Conservation (phyloP, 768 basidiomycete genomes). For the Hysterangium stoloniferum region DNA sequence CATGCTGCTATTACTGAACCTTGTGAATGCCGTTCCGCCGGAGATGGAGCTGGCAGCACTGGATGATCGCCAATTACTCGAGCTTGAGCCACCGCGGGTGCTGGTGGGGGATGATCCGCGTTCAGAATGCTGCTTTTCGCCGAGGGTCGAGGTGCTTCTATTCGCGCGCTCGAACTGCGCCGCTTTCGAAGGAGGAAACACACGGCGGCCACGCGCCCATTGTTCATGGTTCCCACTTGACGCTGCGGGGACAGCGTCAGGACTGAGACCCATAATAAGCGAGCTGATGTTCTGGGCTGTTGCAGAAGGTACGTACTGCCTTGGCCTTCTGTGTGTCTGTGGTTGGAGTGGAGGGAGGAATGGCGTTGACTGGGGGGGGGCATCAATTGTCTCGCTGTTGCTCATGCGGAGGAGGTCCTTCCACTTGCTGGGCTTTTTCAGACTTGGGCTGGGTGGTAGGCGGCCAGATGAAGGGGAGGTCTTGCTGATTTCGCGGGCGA, state of each 20-base stretch:
- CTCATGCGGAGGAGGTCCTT: slow-evolving; percentile 68
- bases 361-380: slow-evolving; percentile 10
- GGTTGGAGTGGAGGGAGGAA: not conserved
- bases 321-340: not conserved
- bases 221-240: slow-evolving; percentile 7
- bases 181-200: not conserved
- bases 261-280: slow-evolving; percentile 61
- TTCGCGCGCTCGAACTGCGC: slow-evolving; percentile 14
- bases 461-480: slow-evolving; percentile 24
- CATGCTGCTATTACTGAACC: slow-evolving; percentile 59
- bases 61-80: slow-evolving; percentile 28
- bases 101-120: slow-evolving; percentile 55
- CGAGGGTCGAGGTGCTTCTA: not conserved
- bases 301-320: slow-evolving; percentile 35
- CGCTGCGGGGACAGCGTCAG: slow-evolving; percentile 17
- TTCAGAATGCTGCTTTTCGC: slow-evolving; percentile 12
- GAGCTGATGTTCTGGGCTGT: slow-evolving; percentile 74
- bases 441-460: slow-evolving; percentile 16
- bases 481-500: slow-evolving; percentile 78
- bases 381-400: slow-evolving; percentile 21
- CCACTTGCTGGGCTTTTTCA: slow-evolving; percentile 84
- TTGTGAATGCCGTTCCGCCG: slow-evolving; percentile 67
- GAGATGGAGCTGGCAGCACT: slow-evolving; percentile 50
- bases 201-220: slow-evolving; percentile 23
- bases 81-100: slow-evolving; percentile 39